Evolutionary conservation across 2,329 filamentous ascomycete species (phyloP).

Genomic region (Penicillium sp.): DNA sequence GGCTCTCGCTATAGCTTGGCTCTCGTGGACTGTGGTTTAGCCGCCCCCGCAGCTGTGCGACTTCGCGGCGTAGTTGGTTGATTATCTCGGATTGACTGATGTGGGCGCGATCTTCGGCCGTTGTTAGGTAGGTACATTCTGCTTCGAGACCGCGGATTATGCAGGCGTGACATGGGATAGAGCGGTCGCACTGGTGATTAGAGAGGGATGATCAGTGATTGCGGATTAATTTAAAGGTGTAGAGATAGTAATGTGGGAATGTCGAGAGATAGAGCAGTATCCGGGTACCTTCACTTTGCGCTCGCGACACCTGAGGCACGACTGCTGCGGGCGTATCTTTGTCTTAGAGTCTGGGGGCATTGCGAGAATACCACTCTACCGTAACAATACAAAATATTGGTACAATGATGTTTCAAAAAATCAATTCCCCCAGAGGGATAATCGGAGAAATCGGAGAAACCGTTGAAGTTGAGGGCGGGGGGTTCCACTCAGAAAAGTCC

Average conservation of each 20-base stretch:
- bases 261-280: background rate
- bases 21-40: constrained; percentile 13
- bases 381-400: background rate
- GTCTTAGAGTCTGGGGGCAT: constrained; percentile 16
- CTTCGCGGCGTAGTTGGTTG: constrained; percentile 27
- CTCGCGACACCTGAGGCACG: constrained; percentile 31
- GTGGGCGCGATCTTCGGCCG: constrained; percentile 60
- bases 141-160: constrained; percentile 28
- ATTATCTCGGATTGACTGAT: constrained; percentile 56
- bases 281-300: constrained; percentile 30
- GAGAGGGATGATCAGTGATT: background rate
- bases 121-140: constrained; percentile 32
- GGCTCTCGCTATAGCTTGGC: background rate
- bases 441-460: background rate
- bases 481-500: background rate
- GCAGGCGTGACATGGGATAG: constrained; percentile 30
- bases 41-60: constrained; percentile 23
- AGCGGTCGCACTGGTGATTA: constrained; percentile 29
- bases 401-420: background rate
- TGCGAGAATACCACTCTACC: background rate
- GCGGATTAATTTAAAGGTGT: background rate
- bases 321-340: constrained; percentile 31
- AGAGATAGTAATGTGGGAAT: background rate
- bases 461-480: background rate
- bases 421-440: background rate